Evolutionary conservation across 2,329 filamentous ascomycete species (phyloP), one percentile per base, ranked within the genome.

Genomic region (Cyanodermella asteris): DNA sequence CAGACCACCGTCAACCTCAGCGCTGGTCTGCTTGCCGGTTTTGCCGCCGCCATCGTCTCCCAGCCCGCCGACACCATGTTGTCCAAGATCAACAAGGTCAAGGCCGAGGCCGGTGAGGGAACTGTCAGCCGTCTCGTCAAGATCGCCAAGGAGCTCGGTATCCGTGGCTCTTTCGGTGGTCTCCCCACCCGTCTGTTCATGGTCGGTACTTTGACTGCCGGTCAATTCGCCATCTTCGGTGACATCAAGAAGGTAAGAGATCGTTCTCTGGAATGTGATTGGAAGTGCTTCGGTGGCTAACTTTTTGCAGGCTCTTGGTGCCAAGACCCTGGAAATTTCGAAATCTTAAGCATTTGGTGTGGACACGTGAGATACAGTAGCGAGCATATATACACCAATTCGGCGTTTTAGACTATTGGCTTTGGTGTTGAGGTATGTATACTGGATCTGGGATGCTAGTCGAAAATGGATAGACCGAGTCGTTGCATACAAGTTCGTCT

Each of bases 81-180:
- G 36, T 75, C 67, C 58, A 87, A 84, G 69, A 87, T 90, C 64
- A 90, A 90, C 74, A 87, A 87, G 74, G 78, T 74, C 56, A 71
- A 78, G 62, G 78, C 76, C 56, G 60, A 69, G 32, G 77, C 78
- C 38, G 78, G 78, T 61, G 76, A 90, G 61, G 69, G 78, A 45
- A 87, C 75, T 43, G 65, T 65, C 47, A 64, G 59, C 51, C 72
- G 78, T 53, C 57, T 90, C 45, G 61, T 84, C 61, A 87, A 87
- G 72, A 90, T 90, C 45, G 76, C 57, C 39, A 74, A 72, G 56
- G 77, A 90, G 57, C 73, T 90, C 42, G 78, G 78, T 46, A 33
- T 90, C 49, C 62, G 61, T 40, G 78, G 78, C 40, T 74, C 66
- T 28, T 90, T 72, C 60, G 57, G 62, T 43, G 78, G 78, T 67